Evolutionary conservation across 805 yeast genomes (phyloP), one percentile per base, ranked within the genome.

Genomic region (Candida schatavii): DNA sequence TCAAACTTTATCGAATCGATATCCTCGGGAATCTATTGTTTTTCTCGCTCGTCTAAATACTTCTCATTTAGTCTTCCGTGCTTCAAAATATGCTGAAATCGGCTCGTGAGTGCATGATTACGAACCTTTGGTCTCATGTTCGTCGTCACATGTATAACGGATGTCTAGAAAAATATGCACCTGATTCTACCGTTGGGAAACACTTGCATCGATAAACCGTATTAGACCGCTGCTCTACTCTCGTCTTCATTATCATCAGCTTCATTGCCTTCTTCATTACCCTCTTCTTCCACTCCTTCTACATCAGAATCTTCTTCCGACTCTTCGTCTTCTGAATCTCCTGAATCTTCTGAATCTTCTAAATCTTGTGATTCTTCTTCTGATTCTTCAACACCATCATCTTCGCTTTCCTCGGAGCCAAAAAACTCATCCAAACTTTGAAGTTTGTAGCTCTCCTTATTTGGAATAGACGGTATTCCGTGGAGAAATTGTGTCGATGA

Each of bases 401-500:
- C 61, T 4, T 46, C 57, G 0, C 46, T 57, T 5, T 51, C 56
- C 11, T 49, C 57, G 15, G 10, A 40, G 41, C 67, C 84, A 50
- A 90, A 81, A 58, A 90, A 90, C 46, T 90, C 98, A 55, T 90
- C 97, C 43, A 90, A 64, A 43, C 90, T 85, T 58, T 88, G 95
- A 29, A 85, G 61, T 45, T 78, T 75, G 52, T 80, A 83, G 41
- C 68, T 71, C 47, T 61, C 52, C 38, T 50, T 50, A 1, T 54
- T 49, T 26, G 42, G 37, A 4, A 42, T 26, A 4, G 39, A 43
- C 43, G 3, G 37, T 7, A 14, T 44, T 46, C 22, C 31, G 28
- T 17, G 30, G 9, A 45, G 47, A 17, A 33, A 46, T 13, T 46
- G 50, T 18, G 47, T 46, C 11, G 61, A 55, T n/a, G 66, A 59